Conservation (phyloP, 768 basidiomycete species). For the Leccinum fibrillosum region DNA sequence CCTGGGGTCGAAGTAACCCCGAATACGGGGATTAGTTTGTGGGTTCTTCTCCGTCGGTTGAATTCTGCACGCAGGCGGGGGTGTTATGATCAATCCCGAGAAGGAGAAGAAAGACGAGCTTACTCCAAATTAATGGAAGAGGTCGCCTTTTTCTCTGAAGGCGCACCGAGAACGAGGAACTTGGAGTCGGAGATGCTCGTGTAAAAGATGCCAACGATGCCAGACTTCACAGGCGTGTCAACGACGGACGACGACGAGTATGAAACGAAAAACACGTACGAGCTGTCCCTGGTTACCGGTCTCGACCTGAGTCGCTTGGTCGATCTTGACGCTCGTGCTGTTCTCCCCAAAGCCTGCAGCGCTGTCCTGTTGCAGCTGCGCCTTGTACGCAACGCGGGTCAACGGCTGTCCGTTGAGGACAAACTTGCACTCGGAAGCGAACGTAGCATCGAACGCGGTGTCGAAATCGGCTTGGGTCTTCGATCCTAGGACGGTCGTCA, state of each 20-base stretch:
- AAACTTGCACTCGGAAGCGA: slow-evolving; percentile 35
- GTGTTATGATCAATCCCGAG: neutral
- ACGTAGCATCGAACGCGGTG: slow-evolving; percentile 38
- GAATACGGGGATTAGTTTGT: slow-evolving; percentile 13
- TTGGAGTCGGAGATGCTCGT: slow-evolving; percentile 33
- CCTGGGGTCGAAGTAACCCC: slow-evolving; percentile 35
- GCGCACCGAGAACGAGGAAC: slow-evolving; percentile 33
- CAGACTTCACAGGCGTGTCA: slow-evolving; percentile 14
- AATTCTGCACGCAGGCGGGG: slow-evolving; percentile 22
- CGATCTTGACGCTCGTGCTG: slow-evolving; percentile 19
- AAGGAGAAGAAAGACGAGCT: slow-evolving; percentile 5
- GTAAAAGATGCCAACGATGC: slow-evolving; percentile 37
- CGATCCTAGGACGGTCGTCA: slow-evolving; percentile 38
- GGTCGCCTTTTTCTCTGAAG: slow-evolving; percentile 27
- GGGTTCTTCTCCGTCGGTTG: slow-evolving; percentile 28
- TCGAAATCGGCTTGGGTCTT: slow-evolving; percentile 35
- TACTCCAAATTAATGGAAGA: slow-evolving; percentile 42
- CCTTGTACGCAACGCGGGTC: slow-evolving; percentile 40
- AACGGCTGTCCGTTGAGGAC: slow-evolving; percentile 40
- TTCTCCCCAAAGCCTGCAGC: slow-evolving; percentile 16
- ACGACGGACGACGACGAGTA: neutral
- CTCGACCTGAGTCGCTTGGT: slow-evolving; percentile 27
- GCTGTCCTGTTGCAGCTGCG: slow-evolving; percentile 32
- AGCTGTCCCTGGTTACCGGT: slow-evolving; percentile 26
- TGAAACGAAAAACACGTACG: slow-evolving; percentile 11